Conservation (phyloP, 768 basidiomycete genomes). For the Coprinopsis marcescibilis region DNA sequence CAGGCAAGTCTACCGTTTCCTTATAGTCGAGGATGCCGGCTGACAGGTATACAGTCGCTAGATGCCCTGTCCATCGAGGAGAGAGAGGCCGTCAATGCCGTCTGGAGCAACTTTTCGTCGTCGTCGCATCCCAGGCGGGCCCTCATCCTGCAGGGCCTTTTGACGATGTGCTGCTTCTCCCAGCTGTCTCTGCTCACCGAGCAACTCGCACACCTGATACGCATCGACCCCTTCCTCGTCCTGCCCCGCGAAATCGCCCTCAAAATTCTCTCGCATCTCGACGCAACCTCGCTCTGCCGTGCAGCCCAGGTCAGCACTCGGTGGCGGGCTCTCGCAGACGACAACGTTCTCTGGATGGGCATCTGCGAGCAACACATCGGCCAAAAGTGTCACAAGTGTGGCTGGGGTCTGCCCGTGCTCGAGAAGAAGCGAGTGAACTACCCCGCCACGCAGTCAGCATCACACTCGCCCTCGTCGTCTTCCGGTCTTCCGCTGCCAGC, state of each 20-base stretch:
- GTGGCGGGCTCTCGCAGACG: slow-evolving; percentile 90
- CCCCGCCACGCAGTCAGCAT: slow-evolving; percentile 26
- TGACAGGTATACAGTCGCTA: slow-evolving; percentile 56
- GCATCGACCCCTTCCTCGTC: slow-evolving; percentile 89
- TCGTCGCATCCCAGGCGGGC: slow-evolving; percentile 88
- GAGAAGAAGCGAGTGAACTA: slow-evolving; percentile 57
- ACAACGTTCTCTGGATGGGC: slow-evolving; percentile 89
- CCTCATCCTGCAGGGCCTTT: slow-evolving; percentile 91
- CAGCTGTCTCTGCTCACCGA: slow-evolving; percentile 95
- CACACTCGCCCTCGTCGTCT: slow-evolving; percentile 30
- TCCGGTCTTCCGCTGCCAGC: slow-evolving; percentile 16
- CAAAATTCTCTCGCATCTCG: slow-evolving; percentile 82
- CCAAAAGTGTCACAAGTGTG: slow-evolving; percentile 92
- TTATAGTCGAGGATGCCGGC: slow-evolving; percentile 8
- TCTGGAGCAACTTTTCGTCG: slow-evolving; percentile 97
- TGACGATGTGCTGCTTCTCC: slow-evolving; percentile 99
- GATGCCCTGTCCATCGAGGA: slow-evolving; percentile 85
- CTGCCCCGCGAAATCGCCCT: slow-evolving; percentile 88
- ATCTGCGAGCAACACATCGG: slow-evolving; percentile 99
- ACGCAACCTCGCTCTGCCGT: slow-evolving; percentile 88
- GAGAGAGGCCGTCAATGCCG: slow-evolving; percentile 79
- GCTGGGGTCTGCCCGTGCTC: slow-evolving; percentile 92
- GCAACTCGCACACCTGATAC: slow-evolving; percentile 85
- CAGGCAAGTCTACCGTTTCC: slow-evolving; percentile 23
- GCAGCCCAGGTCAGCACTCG: slow-evolving; percentile 84